These are phyloP conservation scores for Lathyrus sativus DNA, from an alignment of 306 rosid species.

Conservation along the genomic window DNA sequence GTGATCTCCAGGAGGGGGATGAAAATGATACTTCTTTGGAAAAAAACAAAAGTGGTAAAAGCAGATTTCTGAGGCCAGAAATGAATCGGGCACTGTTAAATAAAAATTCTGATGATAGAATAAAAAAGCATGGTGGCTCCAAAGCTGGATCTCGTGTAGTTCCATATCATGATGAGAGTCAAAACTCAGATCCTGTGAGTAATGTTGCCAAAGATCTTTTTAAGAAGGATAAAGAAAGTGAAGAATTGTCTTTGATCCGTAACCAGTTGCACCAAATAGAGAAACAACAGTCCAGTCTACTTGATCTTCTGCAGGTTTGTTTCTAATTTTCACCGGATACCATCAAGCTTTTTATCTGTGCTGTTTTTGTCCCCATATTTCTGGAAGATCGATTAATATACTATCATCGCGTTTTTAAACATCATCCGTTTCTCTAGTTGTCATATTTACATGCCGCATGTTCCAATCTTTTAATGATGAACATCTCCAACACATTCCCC, in stretches of 20 bases:
- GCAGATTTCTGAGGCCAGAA: conserved; percentile 54
- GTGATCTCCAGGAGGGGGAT: conserved; percentile 50
- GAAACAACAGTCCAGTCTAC: conserved; percentile 87
- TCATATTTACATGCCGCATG: conserved; percentile 25
- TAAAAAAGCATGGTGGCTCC: conserved; percentile 53
- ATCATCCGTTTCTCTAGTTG: conserved; percentile 8
- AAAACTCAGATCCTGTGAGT: conserved; percentile 50
- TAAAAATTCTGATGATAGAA: conserved; percentile 58
- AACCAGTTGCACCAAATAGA: conserved; percentile 87
- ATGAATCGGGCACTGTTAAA: conserved; percentile 53
- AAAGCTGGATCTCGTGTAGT: conserved; percentile 84
- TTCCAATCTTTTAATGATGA: conserved; percentile 31
- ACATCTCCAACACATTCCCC: conserved; percentile 29
- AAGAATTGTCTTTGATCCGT: conserved; percentile 75
- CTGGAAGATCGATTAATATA: conserved; percentile 21
- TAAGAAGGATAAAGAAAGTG: conserved; percentile 61
- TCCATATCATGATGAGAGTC: conserved; percentile 71
- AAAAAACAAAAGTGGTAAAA: conserved; percentile 49
- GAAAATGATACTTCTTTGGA: conserved; percentile 41
- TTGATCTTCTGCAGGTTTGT: conserved; percentile 90
- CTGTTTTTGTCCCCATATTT: conserved; percentile 6
- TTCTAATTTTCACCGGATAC: no score
- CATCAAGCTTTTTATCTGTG: conserved; percentile 14
- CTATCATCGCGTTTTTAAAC: conserved; percentile 9
- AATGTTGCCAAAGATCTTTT: conserved; percentile 49